Base-by-base conservation (phyloP, 768 basidiomycete species). In the Mycena rosella region DNA sequence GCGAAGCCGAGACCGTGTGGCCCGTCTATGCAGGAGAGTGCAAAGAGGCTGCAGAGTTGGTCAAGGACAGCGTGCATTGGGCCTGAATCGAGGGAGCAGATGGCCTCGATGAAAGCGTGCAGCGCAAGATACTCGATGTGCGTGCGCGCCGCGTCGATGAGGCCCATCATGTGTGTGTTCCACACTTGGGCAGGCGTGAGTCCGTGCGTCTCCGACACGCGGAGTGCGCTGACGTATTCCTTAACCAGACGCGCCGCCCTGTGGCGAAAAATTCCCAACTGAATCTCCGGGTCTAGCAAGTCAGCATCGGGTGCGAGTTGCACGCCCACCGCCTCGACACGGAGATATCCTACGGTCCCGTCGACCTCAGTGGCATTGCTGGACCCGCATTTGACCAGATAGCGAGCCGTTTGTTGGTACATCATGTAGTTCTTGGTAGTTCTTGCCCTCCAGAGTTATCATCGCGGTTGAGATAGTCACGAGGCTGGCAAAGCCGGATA, bases 351-450 rank as follows among this genome's bases (percentile, higher is more conserved):
- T 1, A 59, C 32, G 13, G 29, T 53, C 30, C 71, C 65, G 24
- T 65, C 53, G 9, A 34, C 6, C 24, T 64, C 32, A 5, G 63
- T 27, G 13, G 15, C 20, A 5, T 32, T 27, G 30, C 70, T 56
- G 11, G 61, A 56, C 26, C 63, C 63, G 51, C 67, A 63, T 53
- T 76, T 75, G 9, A 76, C 48, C 42, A 76, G 69, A 45, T 71
- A 74, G n/a, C 76, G 64, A 9, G 75, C 76, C 8, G 75, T 63
- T 62, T 77, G 76, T 60, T 74, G 75, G 53, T 74, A 77, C 75
- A 76, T 74, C 24, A 75, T 75, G 27, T 72, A 74, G 44, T 77
- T 74, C 51, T 76, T 75, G 13, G 27, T 72, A 74, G 44, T 77
- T 74, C 51, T 76, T 75, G 13, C 76, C 76, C 49, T 77, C 74